Evolutionary conservation across 495 filamentous ascomycete genomes (phyloP).

Genomic region (Penicillium bovifimosum): DNA sequence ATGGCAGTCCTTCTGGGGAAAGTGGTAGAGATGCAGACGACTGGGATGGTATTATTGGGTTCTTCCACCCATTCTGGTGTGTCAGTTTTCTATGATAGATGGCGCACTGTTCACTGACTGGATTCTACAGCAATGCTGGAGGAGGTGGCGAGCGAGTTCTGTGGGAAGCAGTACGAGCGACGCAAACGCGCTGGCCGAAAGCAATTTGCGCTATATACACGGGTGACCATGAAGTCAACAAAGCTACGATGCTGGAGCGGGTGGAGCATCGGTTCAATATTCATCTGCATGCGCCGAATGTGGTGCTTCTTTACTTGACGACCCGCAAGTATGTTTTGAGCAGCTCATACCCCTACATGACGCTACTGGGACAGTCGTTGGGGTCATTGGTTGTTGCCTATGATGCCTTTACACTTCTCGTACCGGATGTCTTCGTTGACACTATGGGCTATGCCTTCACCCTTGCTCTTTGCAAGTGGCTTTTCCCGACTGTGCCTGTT

Average conservation of each 20-base stretch:
- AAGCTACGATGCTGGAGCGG: constrained; percentile 67
- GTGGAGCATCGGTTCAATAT: constrained; percentile 93
- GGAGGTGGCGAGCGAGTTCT: constrained; percentile 94
- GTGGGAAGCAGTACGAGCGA: constrained; percentile 91
- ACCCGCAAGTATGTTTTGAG: constrained; percentile 79
- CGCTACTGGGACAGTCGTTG: constrained; percentile 85
- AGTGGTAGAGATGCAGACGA: constrained; percentile 29
- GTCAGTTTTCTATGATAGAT: constrained; percentile 8
- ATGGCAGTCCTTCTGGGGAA: constrained; percentile 4
- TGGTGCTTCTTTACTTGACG: constrained; percentile 84
- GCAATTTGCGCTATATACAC: constrained; percentile 90
- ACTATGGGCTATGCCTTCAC: constrained; percentile 98
- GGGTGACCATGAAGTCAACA: constrained; percentile 82
- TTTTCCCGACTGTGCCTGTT: constrained; percentile 79
- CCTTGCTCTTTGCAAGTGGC: constrained; percentile 70
- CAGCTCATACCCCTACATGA: constrained; percentile 85
- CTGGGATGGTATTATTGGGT: constrained; percentile 82
- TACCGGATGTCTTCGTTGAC: constrained; percentile 91
- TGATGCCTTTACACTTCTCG: constrained; percentile 87
- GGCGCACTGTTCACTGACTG: background rate
- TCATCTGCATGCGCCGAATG: constrained; percentile 71
- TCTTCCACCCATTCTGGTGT: constrained; percentile 96
- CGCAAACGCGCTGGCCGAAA: constrained; percentile 81
- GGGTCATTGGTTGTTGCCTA: constrained; percentile 81
- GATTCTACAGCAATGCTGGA: constrained; percentile 70